phyloP scores from a whole-genome alignment of 1,284 basidiomycete species.

The Fomes fomentarius region DNA sequence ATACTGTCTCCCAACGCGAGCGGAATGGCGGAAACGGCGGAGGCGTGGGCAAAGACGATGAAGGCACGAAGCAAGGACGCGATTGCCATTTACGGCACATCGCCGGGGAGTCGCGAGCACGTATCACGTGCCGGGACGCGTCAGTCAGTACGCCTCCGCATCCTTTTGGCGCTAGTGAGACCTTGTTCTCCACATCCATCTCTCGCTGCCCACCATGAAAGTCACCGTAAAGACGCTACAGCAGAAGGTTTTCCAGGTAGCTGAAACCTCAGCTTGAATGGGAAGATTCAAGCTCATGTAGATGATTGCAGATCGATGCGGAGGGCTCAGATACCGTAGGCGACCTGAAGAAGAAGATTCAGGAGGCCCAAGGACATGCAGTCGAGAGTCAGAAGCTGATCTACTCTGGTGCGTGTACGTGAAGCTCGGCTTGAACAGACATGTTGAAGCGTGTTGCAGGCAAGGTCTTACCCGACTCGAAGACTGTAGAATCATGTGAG shows the following conservation, averaged over 20 bases:
- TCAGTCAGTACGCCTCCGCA: conserved; percentile 24
- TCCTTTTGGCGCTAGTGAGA: conserved; percentile 18
- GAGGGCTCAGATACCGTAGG: conserved; percentile 79
- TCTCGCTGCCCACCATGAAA: conserved; percentile 62
- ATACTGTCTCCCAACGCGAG: neutral
- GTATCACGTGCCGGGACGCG: conserved; percentile 31
- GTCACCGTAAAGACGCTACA: conserved; percentile 93
- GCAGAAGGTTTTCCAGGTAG: conserved; percentile 82
- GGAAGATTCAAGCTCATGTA: conserved; percentile 4
- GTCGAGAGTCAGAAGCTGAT: conserved; percentile 90
- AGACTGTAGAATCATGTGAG: conserved; percentile 86
- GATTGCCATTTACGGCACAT: neutral
- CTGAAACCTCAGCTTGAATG: neutral
- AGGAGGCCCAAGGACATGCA: conserved; percentile 75
- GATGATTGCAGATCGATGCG: conserved; percentile 70
- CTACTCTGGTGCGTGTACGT: conserved; percentile 71
- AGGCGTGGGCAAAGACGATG: conserved; percentile 4
- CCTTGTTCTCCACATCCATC: conserved; percentile 25
- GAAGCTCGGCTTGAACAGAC: neutral
- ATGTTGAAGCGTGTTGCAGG: conserved; percentile 49
- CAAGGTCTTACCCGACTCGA: conserved; percentile 90
- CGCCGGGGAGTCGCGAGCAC: conserved; percentile 4
- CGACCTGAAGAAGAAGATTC: conserved; percentile 87
- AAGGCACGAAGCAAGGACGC: conserved; percentile 11
- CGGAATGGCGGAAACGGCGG: conserved; percentile 2